Evolutionary conservation across 768 basidiomycete species (phyloP).

Genomic region (Suillus spraguei): DNA sequence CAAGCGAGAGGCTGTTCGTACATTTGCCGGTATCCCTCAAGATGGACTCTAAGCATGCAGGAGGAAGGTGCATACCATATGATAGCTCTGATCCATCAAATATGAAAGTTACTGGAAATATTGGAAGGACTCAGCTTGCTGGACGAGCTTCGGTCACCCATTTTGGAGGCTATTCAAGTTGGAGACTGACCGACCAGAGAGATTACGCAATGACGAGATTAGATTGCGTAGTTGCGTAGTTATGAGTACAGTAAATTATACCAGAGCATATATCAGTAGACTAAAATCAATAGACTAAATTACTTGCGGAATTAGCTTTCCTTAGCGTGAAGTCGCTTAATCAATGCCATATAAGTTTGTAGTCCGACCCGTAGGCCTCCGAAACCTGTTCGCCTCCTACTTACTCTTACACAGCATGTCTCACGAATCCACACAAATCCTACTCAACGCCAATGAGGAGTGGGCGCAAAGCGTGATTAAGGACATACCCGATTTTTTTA

Average conservation of each 20-base stretch:
- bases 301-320: conserved; percentile 4
- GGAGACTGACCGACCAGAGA: neutral
- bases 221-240: neutral
- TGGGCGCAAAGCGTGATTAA: conserved; percentile 68
- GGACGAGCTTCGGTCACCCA: neutral
- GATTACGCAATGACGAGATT: neutral
- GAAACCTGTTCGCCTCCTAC: neutral
- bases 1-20: conserved; percentile 40
- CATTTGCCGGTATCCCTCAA: conserved; percentile 38
- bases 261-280: neutral
- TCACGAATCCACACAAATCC: neutral
- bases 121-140: neutral
- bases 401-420: neutral
- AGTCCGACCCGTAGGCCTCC: too few species aligned
- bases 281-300: neutral
- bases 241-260: neutral
- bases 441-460: conserved; percentile 57
- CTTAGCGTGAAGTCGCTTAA: too few species aligned
- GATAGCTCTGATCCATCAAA: neutral
- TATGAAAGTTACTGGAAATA: neutral
- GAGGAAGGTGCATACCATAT: neutral
- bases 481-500: conserved; percentile 67
- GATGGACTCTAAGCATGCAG: conserved; percentile 17
- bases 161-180: neutral
- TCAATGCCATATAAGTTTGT: neutral